phyloP scores from a whole-genome alignment of 108 stramenopile species.

The Nitzschia inconspicua region DNA sequence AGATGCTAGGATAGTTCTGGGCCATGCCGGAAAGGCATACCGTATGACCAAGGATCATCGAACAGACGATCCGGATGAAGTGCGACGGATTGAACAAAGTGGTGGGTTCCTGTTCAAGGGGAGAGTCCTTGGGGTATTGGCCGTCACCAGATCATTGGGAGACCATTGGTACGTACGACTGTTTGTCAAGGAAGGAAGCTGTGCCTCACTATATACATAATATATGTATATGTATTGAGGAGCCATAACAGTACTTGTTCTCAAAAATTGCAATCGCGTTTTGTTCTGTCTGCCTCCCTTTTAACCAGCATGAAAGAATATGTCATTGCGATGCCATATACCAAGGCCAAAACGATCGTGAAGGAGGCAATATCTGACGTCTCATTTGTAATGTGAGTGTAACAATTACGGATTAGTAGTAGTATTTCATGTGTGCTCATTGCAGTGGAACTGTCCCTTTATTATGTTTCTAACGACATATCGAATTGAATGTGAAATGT shows the following conservation, averaged over 20 bases:
- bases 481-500: neutral
- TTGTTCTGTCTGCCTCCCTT: no score
- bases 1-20: slow-evolving; percentile 90
- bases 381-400: slow-evolving; percentile 5
- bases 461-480: neutral
- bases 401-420: no score
- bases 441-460: neutral
- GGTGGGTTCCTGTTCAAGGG: slow-evolving; percentile 81
- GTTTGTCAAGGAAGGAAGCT: no score
- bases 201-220: no score
- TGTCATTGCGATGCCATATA: slow-evolving; percentile 76
- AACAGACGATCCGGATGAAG: slow-evolving; percentile 73
- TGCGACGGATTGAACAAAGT: slow-evolving; percentile 59
- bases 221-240: no score
- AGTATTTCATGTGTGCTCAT: no score
- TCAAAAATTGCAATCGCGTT: no score
- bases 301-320: slow-evolving; percentile 86
- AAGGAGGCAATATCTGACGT: neutral
- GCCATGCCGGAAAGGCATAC: slow-evolving; percentile 36
- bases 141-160: slow-evolving; percentile 83
- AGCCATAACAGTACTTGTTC: no score
- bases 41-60: slow-evolving; percentile 81
- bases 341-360: slow-evolving; percentile 20
- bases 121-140: slow-evolving; percentile 85
- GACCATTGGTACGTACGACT: no score